These are phyloP conservation scores for Platanus orientalis DNA, from an alignment of 164 flowering plant genomes.

Conservation along the genomic window DNA sequence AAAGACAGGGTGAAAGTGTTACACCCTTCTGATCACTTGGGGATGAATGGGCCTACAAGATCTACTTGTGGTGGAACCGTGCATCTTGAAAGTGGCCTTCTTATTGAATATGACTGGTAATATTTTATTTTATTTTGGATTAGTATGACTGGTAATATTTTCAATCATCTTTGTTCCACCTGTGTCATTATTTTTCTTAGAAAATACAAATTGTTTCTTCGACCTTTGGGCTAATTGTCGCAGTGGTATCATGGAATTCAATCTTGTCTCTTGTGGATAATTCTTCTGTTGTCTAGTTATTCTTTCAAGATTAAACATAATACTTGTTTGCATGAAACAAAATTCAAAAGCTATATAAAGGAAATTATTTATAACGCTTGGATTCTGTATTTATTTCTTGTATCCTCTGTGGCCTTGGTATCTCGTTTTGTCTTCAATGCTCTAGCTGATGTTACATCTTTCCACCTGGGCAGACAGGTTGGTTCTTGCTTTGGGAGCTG, in stretches of 20 bases:
- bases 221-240: neutral
- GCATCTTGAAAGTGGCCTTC: conserved; percentile 80
- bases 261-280: neutral
- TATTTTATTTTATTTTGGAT: no score
- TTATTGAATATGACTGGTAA: conserved; percentile 97
- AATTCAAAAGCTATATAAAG: neutral
- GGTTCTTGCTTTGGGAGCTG: conserved; percentile 99
- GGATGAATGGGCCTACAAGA: conserved; percentile 29
- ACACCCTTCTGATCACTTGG: conserved; percentile 56
- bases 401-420: neutral
- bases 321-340: neutral
- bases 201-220: neutral
- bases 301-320: neutral
- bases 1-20: conserved; percentile 72
- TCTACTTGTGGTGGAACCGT: conserved; percentile 64
- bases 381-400: no score
- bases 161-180: neutral
- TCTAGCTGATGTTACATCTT: conserved; percentile 21
- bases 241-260: neutral
- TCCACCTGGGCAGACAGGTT: conserved; percentile 89
- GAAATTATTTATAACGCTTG: neutral
- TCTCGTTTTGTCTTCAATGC: neutral
- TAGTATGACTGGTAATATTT: conserved; percentile 91
- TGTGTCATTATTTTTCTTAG: neutral
- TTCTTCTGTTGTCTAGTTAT: neutral